Evolutionary conservation across 306 rosid genomes (phyloP).

Genomic region (Lathyrus tuberosus): DNA sequence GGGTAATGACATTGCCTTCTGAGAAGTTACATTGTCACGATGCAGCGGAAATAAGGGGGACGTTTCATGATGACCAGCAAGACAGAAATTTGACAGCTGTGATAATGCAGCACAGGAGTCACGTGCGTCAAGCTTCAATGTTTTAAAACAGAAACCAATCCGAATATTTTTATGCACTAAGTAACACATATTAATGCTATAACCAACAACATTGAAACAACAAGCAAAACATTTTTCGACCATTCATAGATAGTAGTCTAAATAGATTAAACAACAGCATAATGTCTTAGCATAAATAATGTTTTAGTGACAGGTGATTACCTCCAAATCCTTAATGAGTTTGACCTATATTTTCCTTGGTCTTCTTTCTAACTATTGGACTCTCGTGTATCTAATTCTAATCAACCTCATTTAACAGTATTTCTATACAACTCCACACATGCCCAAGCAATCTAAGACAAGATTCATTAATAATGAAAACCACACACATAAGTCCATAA

Average conservation of each 20-base stretch:
- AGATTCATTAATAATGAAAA: constrained; percentile 15
- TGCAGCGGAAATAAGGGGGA: constrained; percentile 47
- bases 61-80: constrained; percentile 42
- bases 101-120: constrained; percentile 29
- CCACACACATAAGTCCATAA: constrained; percentile 1
- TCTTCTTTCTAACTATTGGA: constrained; percentile 14
- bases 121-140: neutral
- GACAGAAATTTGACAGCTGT: constrained; percentile 49
- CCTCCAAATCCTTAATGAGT: constrained; percentile 1
- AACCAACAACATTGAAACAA: constrained; percentile 10
- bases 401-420: neutral
- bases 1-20: constrained; percentile 88
- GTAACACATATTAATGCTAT: constrained; percentile 1
- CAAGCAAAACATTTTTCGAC: constrained; percentile 1
- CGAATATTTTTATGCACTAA: constrained; percentile 2
- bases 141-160: constrained; percentile 32
- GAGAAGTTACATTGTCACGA: constrained; percentile 57
- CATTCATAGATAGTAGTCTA: neutral
- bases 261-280: neutral
- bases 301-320: neutral
- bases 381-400: neutral
- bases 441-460: neutral
- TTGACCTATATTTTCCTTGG: constrained; percentile 16
- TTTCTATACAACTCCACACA: neutral
- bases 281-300: neutral